A percentile compares a stretch with the other conserved stretches of the same genome.
phyloP scores from a whole-genome alignment of 148 eudicot species.

The Cornus florida region DNA sequence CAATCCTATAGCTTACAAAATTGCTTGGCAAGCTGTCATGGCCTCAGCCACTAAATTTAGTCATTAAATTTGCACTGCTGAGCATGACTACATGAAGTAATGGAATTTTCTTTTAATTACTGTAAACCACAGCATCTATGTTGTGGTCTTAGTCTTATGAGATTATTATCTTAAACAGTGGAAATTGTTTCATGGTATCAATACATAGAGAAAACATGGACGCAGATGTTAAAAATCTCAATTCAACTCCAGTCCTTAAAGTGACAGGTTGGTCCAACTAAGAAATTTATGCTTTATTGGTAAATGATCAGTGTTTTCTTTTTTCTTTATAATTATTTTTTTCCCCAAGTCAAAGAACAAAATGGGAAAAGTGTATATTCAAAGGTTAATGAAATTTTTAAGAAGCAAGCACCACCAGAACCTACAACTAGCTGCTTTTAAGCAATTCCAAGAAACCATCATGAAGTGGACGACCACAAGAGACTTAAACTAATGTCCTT shows the following conservation, averaged over 20 bases:
- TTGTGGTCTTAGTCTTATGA: no score
- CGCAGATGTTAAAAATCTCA: neutral
- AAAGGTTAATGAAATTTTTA: neutral
- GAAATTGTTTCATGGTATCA: neutral
- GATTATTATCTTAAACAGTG: no score
- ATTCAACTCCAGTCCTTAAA: neutral
- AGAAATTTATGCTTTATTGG: neutral
- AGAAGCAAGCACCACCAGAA: conserved; percentile 4
- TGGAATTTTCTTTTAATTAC: no score
- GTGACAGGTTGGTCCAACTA: neutral
- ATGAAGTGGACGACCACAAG: neutral
- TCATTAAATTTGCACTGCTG: no score
- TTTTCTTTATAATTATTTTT: neutral
- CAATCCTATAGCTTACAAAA: no score
- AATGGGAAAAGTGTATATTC: neutral
- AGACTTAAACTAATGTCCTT: neutral
- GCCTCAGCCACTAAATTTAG: no score
- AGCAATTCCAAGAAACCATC: conserved; percentile 5
- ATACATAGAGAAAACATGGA: neutral
- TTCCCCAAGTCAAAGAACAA: neutral
- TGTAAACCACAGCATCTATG: no score
- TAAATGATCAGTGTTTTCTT: neutral
- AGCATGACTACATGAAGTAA: no score
- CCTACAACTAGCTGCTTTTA: neutral
- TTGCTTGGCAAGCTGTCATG: no score